Conservation (phyloP, 768 basidiomycete species). For the Butyriboletus loyo region DNA sequence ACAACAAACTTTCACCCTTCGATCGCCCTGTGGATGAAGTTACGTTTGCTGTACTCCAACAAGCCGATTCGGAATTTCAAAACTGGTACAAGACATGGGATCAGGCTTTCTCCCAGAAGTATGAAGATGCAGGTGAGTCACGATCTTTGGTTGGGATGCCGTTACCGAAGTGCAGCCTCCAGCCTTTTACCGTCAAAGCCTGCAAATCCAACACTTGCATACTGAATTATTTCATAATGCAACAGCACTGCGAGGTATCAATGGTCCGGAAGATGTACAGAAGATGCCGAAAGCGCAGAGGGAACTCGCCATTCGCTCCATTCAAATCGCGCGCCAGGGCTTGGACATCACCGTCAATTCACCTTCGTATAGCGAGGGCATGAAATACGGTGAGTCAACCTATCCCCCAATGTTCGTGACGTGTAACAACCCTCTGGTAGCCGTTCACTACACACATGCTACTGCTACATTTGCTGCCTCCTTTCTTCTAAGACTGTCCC, state of each 20-base stretch:
- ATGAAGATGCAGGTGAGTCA: constrained; percentile 70
- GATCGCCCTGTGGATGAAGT: constrained; percentile 73
- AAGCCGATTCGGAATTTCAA: constrained; percentile 75
- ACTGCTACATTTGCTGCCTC: constrained; percentile 93
- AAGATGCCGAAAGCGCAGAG: constrained; percentile 78
- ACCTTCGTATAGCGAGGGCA: constrained; percentile 81
- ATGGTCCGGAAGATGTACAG: constrained; percentile 81
- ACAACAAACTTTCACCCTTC: constrained; percentile 76
- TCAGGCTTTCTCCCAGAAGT: constrained; percentile 74
- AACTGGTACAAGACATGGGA: constrained; percentile 85
- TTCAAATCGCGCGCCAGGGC: constrained; percentile 75
- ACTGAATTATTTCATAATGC: constrained; percentile 85
- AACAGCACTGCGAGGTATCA: constrained; percentile 77
- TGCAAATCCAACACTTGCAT: constrained; percentile 84
- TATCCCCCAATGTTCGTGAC: not conserved
- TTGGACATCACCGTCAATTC: constrained; percentile 85
- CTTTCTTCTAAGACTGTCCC: constrained; percentile 79
- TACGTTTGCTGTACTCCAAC: constrained; percentile 67
- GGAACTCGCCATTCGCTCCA: constrained; percentile 77
- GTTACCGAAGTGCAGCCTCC: constrained; percentile 2
- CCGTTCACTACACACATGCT: constrained; percentile 89
- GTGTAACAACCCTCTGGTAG: constrained; percentile 35
- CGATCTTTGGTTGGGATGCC: constrained; percentile 1
- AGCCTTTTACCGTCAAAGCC: constrained; percentile 87
- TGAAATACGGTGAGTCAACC: constrained; percentile 74